Conservation (phyloP, 805 yeast genomes). For the Myxozyma neotropica region DNA sequence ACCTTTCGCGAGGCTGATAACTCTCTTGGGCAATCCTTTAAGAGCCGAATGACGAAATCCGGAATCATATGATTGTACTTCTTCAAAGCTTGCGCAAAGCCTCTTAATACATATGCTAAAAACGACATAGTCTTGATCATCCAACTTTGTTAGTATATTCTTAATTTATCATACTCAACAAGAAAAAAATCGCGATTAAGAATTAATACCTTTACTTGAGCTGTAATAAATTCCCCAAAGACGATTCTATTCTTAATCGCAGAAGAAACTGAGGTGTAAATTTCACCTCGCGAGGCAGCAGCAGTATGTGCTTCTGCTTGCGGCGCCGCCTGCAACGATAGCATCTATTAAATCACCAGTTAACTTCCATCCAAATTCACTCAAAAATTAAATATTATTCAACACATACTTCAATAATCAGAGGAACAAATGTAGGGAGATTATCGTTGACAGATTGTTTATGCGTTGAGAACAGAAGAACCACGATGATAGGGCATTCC, state of each 20-base stretch:
- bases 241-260: slow-evolving; percentile 73
- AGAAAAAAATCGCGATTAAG: background rate
- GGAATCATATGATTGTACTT: slow-evolving; percentile 70
- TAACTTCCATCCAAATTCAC: background rate
- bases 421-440: slow-evolving; percentile 76
- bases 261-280: slow-evolving; percentile 72
- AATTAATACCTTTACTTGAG: slow-evolving; percentile 70
- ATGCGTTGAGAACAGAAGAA: slow-evolving; percentile 84
- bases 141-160: no score
- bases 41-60: slow-evolving; percentile 76
- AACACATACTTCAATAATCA: slow-evolving; percentile 56
- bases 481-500: slow-evolving; percentile 97
- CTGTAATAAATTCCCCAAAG: slow-evolving; percentile 84
- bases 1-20: slow-evolving; percentile 80
- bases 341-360: slow-evolving; percentile 42
- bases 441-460: slow-evolving; percentile 71
- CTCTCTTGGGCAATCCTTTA: slow-evolving; percentile 96
- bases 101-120: slow-evolving; percentile 87
- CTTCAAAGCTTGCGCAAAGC: slow-evolving; percentile 68
- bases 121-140: slow-evolving; percentile 72
- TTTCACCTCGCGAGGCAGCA: slow-evolving; percentile 56
- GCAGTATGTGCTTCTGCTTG: slow-evolving; percentile 70
- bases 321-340: slow-evolving; percentile 77
- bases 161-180: no score
- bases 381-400: no score